Percentiles rank a stretch among this genome's conserved stretches.
Evolutionary conservation across 495 filamentous ascomycete species (phyloP).

Genomic region (Neurospora sp.): DNA sequence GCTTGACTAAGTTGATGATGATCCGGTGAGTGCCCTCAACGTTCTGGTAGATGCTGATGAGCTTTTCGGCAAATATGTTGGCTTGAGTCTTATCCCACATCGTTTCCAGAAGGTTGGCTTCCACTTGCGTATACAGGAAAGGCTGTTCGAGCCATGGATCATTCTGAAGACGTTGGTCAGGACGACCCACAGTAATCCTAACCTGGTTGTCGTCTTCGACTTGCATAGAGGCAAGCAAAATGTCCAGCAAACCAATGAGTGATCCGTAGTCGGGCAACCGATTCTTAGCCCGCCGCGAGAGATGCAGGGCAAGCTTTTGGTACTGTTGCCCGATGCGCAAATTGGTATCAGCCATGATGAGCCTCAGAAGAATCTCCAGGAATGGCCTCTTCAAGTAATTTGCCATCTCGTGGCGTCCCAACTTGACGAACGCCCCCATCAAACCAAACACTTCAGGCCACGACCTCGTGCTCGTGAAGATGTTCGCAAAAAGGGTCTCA

Average conservation of each 20-base stretch:
- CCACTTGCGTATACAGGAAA: constrained; percentile 27
- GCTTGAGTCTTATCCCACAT: constrained; percentile 26
- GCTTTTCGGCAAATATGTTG: constrained; percentile 41
- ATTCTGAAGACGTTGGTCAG: constrained; percentile 15
- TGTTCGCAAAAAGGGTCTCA: constrained; percentile 42
- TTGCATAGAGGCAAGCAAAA: constrained; percentile 37
- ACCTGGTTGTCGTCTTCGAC: constrained; percentile 1
- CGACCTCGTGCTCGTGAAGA: constrained; percentile 47
- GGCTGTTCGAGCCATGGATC: constrained; percentile 9
- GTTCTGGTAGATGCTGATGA: constrained; percentile 41
- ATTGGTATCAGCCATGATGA: constrained; percentile 50
- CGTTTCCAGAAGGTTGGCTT: constrained; percentile 32
- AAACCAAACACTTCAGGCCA: constrained; percentile 80
- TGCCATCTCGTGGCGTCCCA: constrained; percentile 44
- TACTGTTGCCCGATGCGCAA: constrained; percentile 33
- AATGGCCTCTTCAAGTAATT: constrained; percentile 46
- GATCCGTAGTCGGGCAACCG: constrained; percentile 41
- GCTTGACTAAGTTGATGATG: constrained; percentile 30
- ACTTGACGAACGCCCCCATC: constrained; percentile 46
- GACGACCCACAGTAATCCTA: not conserved
- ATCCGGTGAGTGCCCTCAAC: constrained; percentile 30
- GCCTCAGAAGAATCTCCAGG: constrained; percentile 47
- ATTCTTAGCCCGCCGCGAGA: constrained; percentile 39
- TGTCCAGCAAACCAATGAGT: constrained; percentile 46
- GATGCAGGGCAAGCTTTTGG: constrained; percentile 26